These are phyloP conservation scores for Fraxinus anomala DNA, from an alignment of 257 asterid genomes.

Conservation along the genomic window DNA sequence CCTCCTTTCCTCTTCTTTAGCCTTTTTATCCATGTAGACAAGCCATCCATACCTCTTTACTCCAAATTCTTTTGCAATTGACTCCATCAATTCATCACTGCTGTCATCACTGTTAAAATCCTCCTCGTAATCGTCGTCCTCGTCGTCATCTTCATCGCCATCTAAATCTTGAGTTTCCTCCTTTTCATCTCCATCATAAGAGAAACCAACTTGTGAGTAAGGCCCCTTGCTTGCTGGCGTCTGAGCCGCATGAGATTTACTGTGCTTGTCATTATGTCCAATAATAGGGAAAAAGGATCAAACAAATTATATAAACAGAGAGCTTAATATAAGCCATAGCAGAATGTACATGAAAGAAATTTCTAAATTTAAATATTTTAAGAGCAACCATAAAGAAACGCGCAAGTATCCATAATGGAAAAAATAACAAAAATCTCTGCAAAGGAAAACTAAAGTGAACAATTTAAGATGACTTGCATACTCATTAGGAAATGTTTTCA, in stretches of 20 bases:
- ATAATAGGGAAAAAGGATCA: constrained; percentile 17
- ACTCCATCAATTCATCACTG: constrained; percentile 92
- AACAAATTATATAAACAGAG: background rate
- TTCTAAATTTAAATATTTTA: background rate
- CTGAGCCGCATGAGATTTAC: constrained; percentile 63
- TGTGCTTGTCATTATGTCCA: constrained; percentile 25
- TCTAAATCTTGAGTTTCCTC: constrained; percentile 68
- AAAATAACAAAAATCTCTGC: background rate
- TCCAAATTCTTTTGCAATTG: constrained; percentile 92
- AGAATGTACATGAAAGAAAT: background rate
- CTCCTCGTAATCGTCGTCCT: constrained; percentile 75
- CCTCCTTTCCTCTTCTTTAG: constrained; percentile 90
- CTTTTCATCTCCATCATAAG: constrained; percentile 81
- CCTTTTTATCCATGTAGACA: constrained; percentile 95
- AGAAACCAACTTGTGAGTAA: constrained; percentile 97
- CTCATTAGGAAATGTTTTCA: background rate
- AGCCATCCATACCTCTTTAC: constrained; percentile 98
- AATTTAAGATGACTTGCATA: background rate
- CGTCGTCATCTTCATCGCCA: constrained; percentile 85
- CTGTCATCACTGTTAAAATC: constrained; percentile 96
- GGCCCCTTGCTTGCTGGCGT: constrained; percentile 76
- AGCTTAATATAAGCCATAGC: background rate
- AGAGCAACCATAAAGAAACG: background rate
- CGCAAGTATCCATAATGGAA: background rate
- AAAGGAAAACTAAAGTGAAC: too few relatives aligned